Conservation (phyloP, 495 filamentous ascomycete species). For the Lasiosphaeria miniovina region DNA sequence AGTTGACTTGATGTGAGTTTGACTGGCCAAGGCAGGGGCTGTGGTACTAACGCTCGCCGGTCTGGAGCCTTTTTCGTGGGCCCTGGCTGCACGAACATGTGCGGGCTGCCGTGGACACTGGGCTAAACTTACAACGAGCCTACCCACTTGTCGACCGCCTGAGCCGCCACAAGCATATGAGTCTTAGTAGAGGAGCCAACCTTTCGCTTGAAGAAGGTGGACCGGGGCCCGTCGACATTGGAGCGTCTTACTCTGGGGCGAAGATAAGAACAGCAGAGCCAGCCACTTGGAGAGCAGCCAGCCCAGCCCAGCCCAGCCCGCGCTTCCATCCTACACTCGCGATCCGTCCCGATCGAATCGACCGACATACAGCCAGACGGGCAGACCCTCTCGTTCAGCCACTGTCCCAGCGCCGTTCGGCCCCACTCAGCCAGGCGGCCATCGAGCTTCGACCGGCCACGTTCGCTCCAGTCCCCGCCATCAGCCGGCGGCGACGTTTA, state of each 20-base stretch:
- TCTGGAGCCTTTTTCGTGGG: too few species aligned
- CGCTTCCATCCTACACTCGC: background rate
- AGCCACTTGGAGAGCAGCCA: constrained; percentile 8
- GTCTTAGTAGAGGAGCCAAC: background rate
- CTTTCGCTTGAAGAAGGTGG: constrained; percentile 1
- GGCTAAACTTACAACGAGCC: too few species aligned
- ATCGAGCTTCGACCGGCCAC: background rate
- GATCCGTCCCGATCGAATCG: background rate
- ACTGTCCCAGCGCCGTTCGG: too few species aligned
- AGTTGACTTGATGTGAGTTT: too few species aligned
- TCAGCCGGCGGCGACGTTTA: constrained; percentile 22
- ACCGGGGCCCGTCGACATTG: constrained; percentile 18
- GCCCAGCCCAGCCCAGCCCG: background rate
- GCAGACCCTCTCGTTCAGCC: too few species aligned
- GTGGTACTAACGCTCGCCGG: too few species aligned
- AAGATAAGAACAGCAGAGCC: constrained; percentile 19
- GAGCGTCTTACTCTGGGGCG: background rate
- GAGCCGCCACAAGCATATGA: constrained; percentile 2
- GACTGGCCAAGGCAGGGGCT: too few species aligned
- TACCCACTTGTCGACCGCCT: background rate
- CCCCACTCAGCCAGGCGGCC: background rate
- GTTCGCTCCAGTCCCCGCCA: constrained; percentile 5
- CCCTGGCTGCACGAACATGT: too few species aligned
- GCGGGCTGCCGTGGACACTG: too few species aligned
- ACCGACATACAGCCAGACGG: background rate